phyloP scores from a whole-genome alignment of 768 basidiomycete species.

The Leucogyrophana mollusca region DNA sequence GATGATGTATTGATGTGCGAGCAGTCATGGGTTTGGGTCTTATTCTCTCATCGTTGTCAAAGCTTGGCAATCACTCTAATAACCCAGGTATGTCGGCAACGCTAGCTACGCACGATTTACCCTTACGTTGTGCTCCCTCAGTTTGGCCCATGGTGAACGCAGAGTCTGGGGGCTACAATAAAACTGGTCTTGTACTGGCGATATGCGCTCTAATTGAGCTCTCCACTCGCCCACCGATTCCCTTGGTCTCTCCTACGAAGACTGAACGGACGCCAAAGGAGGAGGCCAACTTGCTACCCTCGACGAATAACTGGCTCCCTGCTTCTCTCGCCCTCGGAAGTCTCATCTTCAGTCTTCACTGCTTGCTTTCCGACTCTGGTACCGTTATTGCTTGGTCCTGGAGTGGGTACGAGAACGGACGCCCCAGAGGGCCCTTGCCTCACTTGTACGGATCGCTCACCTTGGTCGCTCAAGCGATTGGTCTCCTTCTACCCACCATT shows the following conservation, averaged over 20 bases:
- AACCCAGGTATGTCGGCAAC: constrained; percentile 59
- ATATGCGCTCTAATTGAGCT: constrained; percentile 58
- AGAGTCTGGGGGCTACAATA: constrained; percentile 68
- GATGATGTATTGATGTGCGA: not conserved
- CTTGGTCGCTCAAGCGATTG: constrained; percentile 58
- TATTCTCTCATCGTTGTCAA: constrained; percentile 62
- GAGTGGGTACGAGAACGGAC: constrained; percentile 74
- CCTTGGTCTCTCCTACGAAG: constrained; percentile 3
- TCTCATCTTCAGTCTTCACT: constrained; percentile 70
- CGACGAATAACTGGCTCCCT: constrained; percentile 31
- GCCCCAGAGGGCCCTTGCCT: constrained; percentile 67
- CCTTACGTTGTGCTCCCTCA: constrained; percentile 23
- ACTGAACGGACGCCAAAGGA: constrained; percentile 5
- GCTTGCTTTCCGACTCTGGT: constrained; percentile 70
- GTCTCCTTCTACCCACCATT: constrained; percentile 44
- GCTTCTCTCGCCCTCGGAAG: constrained; percentile 61
- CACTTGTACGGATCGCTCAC: constrained; percentile 71
- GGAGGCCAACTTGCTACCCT: constrained; percentile 21
- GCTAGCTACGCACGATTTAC: not conserved
- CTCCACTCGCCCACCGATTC: constrained; percentile 35
- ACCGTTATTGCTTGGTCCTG: constrained; percentile 86
- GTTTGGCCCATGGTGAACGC: constrained; percentile 80
- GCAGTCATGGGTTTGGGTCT: constrained; percentile 68
- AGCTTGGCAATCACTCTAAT: constrained; percentile 77
- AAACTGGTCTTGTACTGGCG: constrained; percentile 58